Evolutionary conservation across 2,329 filamentous ascomycete species (phyloP).

Genomic region (Fulvia fulva): DNA sequence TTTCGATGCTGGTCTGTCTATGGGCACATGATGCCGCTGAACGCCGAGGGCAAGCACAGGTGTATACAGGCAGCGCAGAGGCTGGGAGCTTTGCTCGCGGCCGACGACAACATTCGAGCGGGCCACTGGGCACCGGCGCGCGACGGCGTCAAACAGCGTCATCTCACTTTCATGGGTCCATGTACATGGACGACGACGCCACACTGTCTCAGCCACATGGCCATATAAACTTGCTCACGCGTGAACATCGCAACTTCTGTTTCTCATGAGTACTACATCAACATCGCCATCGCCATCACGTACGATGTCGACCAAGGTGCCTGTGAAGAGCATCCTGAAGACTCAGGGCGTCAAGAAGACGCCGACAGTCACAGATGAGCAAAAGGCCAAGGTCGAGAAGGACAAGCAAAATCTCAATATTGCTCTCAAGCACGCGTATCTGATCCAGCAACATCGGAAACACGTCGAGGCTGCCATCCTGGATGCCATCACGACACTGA

Average conservation of each 20-base stretch:
- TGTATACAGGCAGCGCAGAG: background rate
- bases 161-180: background rate
- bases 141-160: background rate
- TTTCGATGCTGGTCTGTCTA: background rate
- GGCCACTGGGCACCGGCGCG: background rate
- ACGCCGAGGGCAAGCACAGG: background rate
- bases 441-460: conserved; percentile 80
- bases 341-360: conserved; percentile 35
- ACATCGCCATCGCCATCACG: background rate
- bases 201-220: too few relatives aligned
- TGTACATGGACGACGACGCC: background rate
- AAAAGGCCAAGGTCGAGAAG: conserved; percentile 31
- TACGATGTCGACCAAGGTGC: conserved; percentile 27
- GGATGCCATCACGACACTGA: conserved; percentile 65
- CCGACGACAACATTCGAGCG: background rate
- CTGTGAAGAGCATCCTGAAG: conserved; percentile 47
- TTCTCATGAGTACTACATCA: too few relatives aligned
- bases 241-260: too few relatives aligned
- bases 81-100: background rate
- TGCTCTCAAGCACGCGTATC: conserved; percentile 75
- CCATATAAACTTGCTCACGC: too few relatives aligned
- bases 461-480: conserved; percentile 71
- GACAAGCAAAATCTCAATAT: conserved; percentile 53
- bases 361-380: conserved; percentile 19
- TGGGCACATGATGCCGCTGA: conserved; percentile 1